These are phyloP conservation scores for Canavalia gladiata DNA, from an alignment of 306 rosid genomes.

Conservation along the genomic window DNA sequence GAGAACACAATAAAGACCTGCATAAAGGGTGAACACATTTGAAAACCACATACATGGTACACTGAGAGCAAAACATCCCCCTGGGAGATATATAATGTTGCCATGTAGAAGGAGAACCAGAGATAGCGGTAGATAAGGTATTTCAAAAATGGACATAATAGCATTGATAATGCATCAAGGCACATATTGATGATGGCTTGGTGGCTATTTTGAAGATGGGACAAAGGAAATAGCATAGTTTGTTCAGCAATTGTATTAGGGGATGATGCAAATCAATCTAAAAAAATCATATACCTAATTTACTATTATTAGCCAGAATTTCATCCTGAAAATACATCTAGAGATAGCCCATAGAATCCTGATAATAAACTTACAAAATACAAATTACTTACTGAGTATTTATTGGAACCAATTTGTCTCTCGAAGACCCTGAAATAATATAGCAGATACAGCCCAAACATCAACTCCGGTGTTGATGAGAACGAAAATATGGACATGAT, in stretches of 20 bases:
- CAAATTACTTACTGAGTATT: constrained; percentile 76
- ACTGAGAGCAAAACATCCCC: constrained; percentile 3
- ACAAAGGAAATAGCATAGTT: constrained; percentile 20
- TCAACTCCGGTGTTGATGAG: constrained; percentile 92
- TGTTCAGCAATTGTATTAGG: background rate
- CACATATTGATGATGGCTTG: background rate
- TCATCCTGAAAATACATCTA: constrained; percentile 19
- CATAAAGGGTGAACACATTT: constrained; percentile 45
- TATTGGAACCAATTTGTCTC: constrained; percentile 97
- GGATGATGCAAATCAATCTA: constrained; percentile 8
- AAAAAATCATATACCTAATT: background rate
- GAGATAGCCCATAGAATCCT: background rate
- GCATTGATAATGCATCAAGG: constrained; percentile 13
- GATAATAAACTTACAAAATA: constrained; percentile 32
- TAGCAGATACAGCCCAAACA: constrained; percentile 91
- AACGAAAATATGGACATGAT: constrained; percentile 79
- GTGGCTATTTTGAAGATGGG: constrained; percentile 10
- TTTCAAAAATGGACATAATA: constrained; percentile 26
- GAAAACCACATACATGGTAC: constrained; percentile 33
- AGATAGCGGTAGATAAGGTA: background rate
- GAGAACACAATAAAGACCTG: constrained; percentile 93
- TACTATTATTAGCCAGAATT: constrained; percentile 8
- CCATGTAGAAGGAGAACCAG: background rate
- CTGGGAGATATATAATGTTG: background rate
- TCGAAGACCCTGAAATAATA: constrained; percentile 98